Base-by-base conservation (phyloP, 345 rosid genomes). In the Stellera chamaejasme region DNA sequence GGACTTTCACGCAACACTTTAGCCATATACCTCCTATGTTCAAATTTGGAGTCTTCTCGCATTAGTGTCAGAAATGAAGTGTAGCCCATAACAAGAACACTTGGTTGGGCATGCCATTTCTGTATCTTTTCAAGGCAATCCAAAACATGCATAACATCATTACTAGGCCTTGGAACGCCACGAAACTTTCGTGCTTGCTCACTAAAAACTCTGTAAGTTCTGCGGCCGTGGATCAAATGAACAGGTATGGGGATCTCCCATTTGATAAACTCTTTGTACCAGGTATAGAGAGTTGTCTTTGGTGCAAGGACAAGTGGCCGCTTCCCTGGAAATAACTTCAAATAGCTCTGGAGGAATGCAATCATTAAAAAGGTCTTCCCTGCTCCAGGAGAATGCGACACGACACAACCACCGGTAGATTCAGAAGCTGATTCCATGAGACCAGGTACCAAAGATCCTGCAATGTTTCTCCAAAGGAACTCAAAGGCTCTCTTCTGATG, bases 61-160 rank as follows among this genome's bases (percentile, higher is more conserved):
- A 91, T 91, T 66, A 91, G 64, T 50, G 96, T 85, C 32, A 80
- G 71, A 62, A 91, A 91, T 2, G 98, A 91, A 51, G 96, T 80
- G 74, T 91, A 91, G 16, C 98, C 96, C 98, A 88, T 91, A n/a
- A 91, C 90, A 52, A 91, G 92, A 56, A 91, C 86, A 64, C 96
- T 88, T 11, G 98, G 98, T 23, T 85, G 77, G 1, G 87, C 77
- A 62, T 85, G 95, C 98, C 96, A 91, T 61, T 85, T 91, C 54
- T 85, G 95, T 64, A 91, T 80, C 64, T 91, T 91, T 72, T 88
- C 96, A 25, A 88, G 67, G 79, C 85, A 85, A 72, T 91, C 96
- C 69, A 91, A 56, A 52, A 91, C 82, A 61, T 88, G 98, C 90
- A 81, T 82, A 59, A 88, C 87, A 68, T 85, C 98, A 48, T 77